Percentiles rank a stretch among this genome's conserved stretches.
Evolutionary conservation across 495 filamentous ascomycete genomes (phyloP).

Genomic region (Penicillium malachiteum): DNA sequence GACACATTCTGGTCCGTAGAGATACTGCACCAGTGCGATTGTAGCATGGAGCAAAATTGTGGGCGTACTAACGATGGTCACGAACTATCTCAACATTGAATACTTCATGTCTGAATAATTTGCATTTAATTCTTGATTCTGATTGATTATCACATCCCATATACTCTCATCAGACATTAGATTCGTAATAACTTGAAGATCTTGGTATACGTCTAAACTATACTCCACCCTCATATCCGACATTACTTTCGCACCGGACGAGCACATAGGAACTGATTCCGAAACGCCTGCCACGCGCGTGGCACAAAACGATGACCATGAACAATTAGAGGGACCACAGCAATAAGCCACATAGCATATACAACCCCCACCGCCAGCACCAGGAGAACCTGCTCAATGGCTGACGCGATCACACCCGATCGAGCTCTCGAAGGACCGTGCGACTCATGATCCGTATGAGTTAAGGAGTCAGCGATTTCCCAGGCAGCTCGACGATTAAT

Average conservation of each 20-base stretch:
- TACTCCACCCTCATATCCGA: neutral
- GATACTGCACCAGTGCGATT: slow-evolving; percentile 38
- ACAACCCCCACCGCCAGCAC: slow-evolving; percentile 28
- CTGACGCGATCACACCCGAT: slow-evolving; percentile 10
- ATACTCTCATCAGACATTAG: neutral
- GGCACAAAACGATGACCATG: slow-evolving; percentile 33
- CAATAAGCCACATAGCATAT: slow-evolving; percentile 36
- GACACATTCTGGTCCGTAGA: slow-evolving; percentile 28
- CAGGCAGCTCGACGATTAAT: slow-evolving; percentile 61
- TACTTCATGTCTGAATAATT: too few relatives aligned
- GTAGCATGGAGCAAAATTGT: slow-evolving; percentile 6
- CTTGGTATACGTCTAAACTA: too few relatives aligned
- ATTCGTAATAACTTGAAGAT: neutral
- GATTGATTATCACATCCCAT: too few relatives aligned
- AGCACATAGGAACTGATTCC: slow-evolving; percentile 16
- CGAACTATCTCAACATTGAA: too few relatives aligned
- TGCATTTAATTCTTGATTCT: too few relatives aligned
- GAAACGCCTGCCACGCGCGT: slow-evolving; percentile 20
- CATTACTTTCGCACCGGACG: slow-evolving; percentile 11
- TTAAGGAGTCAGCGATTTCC: slow-evolving; percentile 53
- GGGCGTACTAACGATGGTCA: too few relatives aligned
- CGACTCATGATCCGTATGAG: slow-evolving; percentile 28
- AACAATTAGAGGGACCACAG: slow-evolving; percentile 36
- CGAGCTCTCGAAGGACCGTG: slow-evolving; percentile 1
- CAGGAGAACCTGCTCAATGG: slow-evolving; percentile 25